A percentile compares a stretch with the other conserved stretches of the same genome.
These are phyloP conservation scores for Dothideomycetes sp. DNA, from an alignment of 2,329 filamentous ascomycete genomes.

Conservation along the genomic window DNA sequence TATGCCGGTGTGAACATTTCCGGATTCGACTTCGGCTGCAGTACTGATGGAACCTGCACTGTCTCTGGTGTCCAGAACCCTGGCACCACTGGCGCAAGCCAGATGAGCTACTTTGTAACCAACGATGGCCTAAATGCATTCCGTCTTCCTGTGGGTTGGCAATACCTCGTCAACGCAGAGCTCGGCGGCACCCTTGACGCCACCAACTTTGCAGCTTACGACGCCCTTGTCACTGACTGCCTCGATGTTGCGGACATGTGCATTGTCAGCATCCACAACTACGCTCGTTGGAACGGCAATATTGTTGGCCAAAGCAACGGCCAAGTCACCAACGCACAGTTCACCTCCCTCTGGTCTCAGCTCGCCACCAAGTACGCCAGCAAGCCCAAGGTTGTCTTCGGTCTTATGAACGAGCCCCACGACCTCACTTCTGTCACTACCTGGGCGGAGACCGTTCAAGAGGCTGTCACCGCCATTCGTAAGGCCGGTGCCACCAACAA, in stretches of 20 bases:
- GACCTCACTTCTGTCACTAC: conserved; percentile 37
- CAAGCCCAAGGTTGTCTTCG: conserved; percentile 47
- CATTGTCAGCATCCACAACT: conserved; percentile 20
- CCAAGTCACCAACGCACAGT: conserved; percentile 48
- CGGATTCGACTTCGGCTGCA: conserved; percentile 23
- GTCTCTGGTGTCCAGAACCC: conserved; percentile 22
- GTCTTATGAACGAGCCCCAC: conserved; percentile 60
- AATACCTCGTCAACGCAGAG: conserved; percentile 12
- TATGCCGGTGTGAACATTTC: conserved; percentile 21
- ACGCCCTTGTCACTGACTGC: conserved; percentile 11
- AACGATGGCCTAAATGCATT: conserved; percentile 45
- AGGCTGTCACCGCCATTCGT: conserved; percentile 54
- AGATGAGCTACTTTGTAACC: conserved; percentile 43
- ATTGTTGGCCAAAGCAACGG: conserved; percentile 50
- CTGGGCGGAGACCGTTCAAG: conserved; percentile 53
- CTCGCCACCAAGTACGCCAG: conserved; percentile 46
- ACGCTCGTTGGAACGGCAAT: conserved; percentile 43
- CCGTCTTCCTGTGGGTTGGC: conserved; percentile 38
- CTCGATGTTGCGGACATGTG: conserved; percentile 11
- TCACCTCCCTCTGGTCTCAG: conserved; percentile 46
- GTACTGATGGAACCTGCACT: conserved; percentile 29
- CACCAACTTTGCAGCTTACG: conserved; percentile 10
- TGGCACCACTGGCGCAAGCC: conserved; percentile 15
- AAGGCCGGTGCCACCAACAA: conserved; percentile 51
- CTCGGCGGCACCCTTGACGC: conserved; percentile 12